phyloP scores from a whole-genome alignment of 345 rosid genomes.

The Theobroma cacao region DNA sequence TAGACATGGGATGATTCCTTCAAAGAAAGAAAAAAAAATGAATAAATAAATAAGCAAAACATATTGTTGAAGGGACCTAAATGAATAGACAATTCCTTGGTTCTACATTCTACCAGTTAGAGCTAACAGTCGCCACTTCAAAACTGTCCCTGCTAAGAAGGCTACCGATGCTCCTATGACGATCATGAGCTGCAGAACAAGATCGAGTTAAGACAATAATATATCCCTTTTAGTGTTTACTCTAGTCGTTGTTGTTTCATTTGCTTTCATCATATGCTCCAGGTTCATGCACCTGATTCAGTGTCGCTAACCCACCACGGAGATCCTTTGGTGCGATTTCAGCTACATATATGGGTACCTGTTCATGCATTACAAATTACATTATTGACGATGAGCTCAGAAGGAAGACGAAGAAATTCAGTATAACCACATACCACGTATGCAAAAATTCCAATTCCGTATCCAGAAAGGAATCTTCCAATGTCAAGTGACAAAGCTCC shows the following conservation, averaged over 20 bases:
- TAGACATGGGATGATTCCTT: slow-evolving; percentile 48
- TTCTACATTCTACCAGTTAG: neutral
- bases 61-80: neutral
- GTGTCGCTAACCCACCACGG: neutral
- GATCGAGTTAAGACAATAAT: neutral
- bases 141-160: slow-evolving; percentile 6
- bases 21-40: neutral
- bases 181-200: slow-evolving; percentile 11
- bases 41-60: neutral
- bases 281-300: neutral
- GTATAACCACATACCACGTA: neutral
- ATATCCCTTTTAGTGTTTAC: neutral
- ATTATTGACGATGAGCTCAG: neutral
- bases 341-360: neutral
- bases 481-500: slow-evolving; percentile 6
- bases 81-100: neutral
- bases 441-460: slow-evolving; percentile 6
- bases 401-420: neutral
- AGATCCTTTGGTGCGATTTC: slow-evolving; percentile 2
- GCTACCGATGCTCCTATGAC: slow-evolving; percentile 1
- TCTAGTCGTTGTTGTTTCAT: no score
- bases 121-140: slow-evolving; percentile 8
- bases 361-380: neutral
- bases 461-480: slow-evolving; percentile 2
- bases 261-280: neutral